These are phyloP conservation scores for Manihot esculenta DNA, from an alignment of 441 rosid genomes.

Conservation along the genomic window DNA sequence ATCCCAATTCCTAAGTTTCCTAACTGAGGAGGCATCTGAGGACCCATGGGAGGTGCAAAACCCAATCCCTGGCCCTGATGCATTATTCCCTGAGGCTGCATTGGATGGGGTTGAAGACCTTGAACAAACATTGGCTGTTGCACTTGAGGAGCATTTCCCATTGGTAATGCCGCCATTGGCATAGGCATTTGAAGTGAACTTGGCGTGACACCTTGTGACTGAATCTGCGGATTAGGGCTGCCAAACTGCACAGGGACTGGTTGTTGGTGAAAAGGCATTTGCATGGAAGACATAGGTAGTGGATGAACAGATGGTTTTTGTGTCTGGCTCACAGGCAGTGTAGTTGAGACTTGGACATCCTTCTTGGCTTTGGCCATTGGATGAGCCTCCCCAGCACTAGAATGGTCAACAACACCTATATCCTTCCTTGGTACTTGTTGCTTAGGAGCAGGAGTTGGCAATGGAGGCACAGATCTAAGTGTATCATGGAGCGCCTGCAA, in stretches of 20 bases:
- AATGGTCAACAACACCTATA: conserved; percentile 39
- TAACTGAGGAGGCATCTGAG: conserved; percentile 62
- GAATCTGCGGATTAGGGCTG: conserved; percentile 72
- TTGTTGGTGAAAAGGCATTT: conserved; percentile 67
- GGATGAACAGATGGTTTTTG: conserved; percentile 61
- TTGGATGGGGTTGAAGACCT: conserved; percentile 71
- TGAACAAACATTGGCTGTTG: conserved; percentile 76
- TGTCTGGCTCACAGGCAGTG: conserved; percentile 44
- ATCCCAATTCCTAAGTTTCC: conserved; percentile 72
- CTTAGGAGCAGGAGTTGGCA: conserved; percentile 63
- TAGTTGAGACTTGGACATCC: conserved; percentile 54
- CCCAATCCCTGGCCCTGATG: conserved; percentile 84
- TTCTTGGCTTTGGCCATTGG: conserved; percentile 47
- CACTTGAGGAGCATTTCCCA: conserved; percentile 74
- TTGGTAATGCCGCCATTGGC: conserved; percentile 57
- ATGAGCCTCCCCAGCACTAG: conserved; percentile 48
- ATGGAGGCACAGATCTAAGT: conserved; percentile 47
- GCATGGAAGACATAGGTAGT: conserved; percentile 65
- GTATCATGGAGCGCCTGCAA: conserved; percentile 74
- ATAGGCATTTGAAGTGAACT: conserved; percentile 73
- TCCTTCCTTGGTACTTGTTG: conserved; percentile 58
- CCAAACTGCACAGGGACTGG: conserved; percentile 70
- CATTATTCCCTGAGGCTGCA: conserved; percentile 85
- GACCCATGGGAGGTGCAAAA: conserved; percentile 66
- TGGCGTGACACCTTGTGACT: conserved; percentile 63